Evolutionary conservation across 1,284 basidiomycete genomes (phyloP).

Genomic region (Thecaphora thlaspeos): DNA sequence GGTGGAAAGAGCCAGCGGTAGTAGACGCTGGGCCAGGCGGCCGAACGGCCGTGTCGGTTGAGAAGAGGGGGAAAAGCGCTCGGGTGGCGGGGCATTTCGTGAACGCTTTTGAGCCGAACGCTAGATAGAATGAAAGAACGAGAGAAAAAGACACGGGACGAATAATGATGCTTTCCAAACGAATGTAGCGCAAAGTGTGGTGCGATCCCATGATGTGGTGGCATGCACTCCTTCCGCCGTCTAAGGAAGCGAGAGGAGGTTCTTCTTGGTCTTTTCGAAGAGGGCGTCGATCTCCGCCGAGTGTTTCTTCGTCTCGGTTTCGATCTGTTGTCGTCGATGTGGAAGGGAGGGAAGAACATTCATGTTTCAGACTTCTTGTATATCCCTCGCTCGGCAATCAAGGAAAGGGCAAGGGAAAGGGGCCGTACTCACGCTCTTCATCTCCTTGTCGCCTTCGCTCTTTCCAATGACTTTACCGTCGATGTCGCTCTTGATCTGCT

Average conservation of each 20-base stretch:
- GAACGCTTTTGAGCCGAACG: too few relatives aligned
- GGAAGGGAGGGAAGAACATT: too few relatives aligned
- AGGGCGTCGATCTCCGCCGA: slow-evolving; percentile 38
- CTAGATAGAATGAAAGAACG: too few relatives aligned
- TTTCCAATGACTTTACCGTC: slow-evolving; percentile 49
- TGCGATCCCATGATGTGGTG: too few relatives aligned
- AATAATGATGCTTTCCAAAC: not conserved
- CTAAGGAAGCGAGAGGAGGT: slow-evolving; percentile 22
- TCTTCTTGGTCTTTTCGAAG: slow-evolving; percentile 43
- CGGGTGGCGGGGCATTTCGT: too few relatives aligned
- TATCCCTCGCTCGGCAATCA: not conserved
- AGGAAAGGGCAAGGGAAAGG: not conserved
- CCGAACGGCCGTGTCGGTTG: too few relatives aligned
- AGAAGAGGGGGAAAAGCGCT: too few relatives aligned
- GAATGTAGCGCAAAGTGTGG: too few relatives aligned
- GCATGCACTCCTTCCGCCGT: too few relatives aligned
- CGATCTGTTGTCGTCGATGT: too few relatives aligned
- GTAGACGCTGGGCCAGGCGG: too few relatives aligned
- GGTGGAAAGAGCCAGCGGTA: slow-evolving; percentile 11
- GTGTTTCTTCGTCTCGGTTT: slow-evolving; percentile 44
- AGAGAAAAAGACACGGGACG: not conserved
- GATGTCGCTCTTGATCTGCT: slow-evolving; percentile 52
- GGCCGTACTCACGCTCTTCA: slow-evolving; percentile 21
- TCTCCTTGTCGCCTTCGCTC: slow-evolving; percentile 44
- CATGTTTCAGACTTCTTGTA: too few relatives aligned